Evolutionary conservation across 768 basidiomycete species (phyloP).

Genomic region (Podaxis sp.): DNA sequence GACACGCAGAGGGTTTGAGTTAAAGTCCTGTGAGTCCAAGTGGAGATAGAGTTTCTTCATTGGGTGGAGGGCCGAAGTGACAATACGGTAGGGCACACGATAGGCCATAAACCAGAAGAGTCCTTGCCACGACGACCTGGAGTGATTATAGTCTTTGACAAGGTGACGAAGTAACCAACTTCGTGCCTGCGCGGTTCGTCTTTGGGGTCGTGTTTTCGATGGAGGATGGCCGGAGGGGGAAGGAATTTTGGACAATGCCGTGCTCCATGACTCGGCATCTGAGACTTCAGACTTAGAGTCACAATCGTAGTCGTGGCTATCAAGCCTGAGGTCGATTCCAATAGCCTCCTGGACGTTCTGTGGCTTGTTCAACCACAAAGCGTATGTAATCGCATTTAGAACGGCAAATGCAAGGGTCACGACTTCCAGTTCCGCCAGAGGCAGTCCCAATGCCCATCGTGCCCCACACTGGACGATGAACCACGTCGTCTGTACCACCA

Average conservation of each 20-base stretch:
- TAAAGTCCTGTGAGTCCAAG: not conserved
- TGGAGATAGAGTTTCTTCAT: constrained; percentile 6
- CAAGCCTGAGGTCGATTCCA: not conserved
- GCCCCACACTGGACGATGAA: constrained; percentile 18
- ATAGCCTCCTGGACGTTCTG: constrained; percentile 3
- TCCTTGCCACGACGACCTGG: not conserved
- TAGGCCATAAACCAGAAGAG: constrained; percentile 1
- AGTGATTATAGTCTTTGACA: not conserved
- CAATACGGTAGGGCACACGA: constrained; percentile 3
- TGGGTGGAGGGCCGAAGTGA: not conserved
- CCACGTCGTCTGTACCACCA: constrained; percentile 24
- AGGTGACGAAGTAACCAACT: not conserved
- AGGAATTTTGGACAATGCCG: not conserved
- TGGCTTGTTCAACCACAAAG: constrained; percentile 6
- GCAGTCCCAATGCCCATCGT: not conserved
- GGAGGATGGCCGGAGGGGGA: not conserved
- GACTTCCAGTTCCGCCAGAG: constrained; percentile 5
- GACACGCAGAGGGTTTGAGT: not conserved
- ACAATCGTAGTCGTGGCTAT: not conserved
- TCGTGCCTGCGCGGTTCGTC: not conserved
- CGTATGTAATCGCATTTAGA: not conserved
- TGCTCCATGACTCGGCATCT: not conserved
- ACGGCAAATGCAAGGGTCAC: not conserved
- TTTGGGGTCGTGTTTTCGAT: not conserved
- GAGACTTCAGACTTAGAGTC: not conserved